These are phyloP conservation scores for Lichenothelia convexa DNA, from an alignment of 495 filamentous ascomycete species.

Conservation along the genomic window DNA sequence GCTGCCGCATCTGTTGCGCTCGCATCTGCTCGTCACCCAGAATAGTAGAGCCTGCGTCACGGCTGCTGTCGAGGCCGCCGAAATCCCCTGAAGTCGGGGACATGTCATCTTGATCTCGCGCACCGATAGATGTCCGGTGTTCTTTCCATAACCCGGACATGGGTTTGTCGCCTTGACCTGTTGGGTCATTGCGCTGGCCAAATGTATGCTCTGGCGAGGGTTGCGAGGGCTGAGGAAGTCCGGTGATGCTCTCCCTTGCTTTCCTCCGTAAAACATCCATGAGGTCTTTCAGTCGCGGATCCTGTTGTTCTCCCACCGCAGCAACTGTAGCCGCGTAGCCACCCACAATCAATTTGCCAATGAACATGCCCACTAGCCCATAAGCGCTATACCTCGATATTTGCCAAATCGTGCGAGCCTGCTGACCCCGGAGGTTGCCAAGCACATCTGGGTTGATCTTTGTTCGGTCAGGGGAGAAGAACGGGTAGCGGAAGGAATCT, in stretches of 20 bases:
- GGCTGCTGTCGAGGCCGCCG: background rate
- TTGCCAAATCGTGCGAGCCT: constrained; percentile 12
- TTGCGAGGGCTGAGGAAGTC: background rate
- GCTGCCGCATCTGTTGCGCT: constrained; percentile 1
- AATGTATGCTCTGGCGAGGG: background rate
- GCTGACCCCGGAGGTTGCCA: constrained; percentile 6
- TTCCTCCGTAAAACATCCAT: constrained; percentile 6
- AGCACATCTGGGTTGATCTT: constrained; percentile 9
- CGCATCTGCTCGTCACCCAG: constrained; percentile 7
- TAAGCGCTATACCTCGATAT: constrained; percentile 3
- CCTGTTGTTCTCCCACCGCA: constrained; percentile 3
- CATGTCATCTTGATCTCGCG: constrained; percentile 8
- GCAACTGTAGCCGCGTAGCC: constrained; percentile 5
- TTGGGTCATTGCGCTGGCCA: background rate
- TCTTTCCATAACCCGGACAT: background rate
- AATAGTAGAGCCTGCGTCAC: constrained; percentile 1
- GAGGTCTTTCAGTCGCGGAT: constrained; percentile 14
- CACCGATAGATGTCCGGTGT: background rate
- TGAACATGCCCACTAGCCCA: constrained; percentile 2
- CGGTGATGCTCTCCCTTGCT: background rate
- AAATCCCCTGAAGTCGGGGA: constrained; percentile 7
- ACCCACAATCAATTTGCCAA: constrained; percentile 9
- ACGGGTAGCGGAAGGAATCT: constrained; percentile 11
- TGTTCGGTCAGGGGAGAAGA: constrained; percentile 7
- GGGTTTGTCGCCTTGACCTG: background rate